Evolutionary conservation across 768 basidiomycete genomes (phyloP).

Genomic region (Terana coerulea): DNA sequence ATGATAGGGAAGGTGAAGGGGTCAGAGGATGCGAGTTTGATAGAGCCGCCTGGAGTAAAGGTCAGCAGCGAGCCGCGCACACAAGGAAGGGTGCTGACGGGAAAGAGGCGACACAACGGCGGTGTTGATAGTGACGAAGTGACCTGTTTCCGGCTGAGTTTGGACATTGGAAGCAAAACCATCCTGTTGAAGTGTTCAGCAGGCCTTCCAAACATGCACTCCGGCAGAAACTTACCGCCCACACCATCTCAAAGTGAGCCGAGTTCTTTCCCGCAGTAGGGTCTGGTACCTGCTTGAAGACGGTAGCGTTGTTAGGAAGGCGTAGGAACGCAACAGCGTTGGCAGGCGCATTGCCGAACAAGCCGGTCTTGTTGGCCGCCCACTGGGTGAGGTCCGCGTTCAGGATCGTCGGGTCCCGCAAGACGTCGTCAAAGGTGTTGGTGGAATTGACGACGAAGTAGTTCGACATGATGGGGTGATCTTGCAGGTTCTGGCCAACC

Average conservation of each 20-base stretch:
- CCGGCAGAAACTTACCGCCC: not conserved
- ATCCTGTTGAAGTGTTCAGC: not conserved
- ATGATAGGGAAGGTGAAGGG: conserved; percentile 23
- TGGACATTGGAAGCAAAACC: conserved; percentile 3
- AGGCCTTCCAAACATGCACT: not conserved
- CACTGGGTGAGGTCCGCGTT: conserved; percentile 18
- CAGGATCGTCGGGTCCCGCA: conserved; percentile 12
- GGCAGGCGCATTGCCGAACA: conserved; percentile 20
- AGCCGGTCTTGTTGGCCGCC: conserved; percentile 28
- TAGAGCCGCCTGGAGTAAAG: conserved; percentile 18
- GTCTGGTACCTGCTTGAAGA: conserved; percentile 28
- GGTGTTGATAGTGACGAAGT: conserved; percentile 8
- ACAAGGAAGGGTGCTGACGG: not conserved
- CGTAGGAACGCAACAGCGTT: conserved; percentile 26
- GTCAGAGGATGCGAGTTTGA: conserved; percentile 18
- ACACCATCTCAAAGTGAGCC: not conserved
- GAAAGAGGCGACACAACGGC: conserved; percentile 11
- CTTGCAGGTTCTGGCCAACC: conserved; percentile 22
- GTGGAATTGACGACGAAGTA: conserved; percentile 1
- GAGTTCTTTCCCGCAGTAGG: conserved; percentile 32
- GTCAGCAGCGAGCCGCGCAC: no score
- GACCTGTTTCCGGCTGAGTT: conserved; percentile 6
- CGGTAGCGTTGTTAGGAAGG: not conserved
- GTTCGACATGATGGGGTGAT: conserved; percentile 13
- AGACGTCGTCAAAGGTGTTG: conserved; percentile 9